A percentile compares a stretch with the other conserved stretches of the same genome.
These are phyloP conservation scores for Phytophthora macrochlamydospora DNA, from an alignment of 352 stramenopile genomes.

Conservation along the genomic window DNA sequence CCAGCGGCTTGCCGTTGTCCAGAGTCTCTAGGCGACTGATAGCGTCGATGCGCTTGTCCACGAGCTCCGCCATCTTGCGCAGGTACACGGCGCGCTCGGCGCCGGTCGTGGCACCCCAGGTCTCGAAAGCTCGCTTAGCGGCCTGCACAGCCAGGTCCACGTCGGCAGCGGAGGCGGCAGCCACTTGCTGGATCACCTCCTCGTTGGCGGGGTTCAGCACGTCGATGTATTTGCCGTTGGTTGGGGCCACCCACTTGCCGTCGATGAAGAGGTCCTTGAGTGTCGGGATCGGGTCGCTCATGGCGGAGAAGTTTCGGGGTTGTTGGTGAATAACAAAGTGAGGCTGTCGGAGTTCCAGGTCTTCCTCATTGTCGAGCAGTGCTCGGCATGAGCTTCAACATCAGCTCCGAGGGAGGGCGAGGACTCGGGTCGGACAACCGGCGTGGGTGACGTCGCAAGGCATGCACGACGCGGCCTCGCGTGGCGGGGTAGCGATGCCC, in stretches of 20 bases:
- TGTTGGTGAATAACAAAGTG: slow-evolving; percentile 15
- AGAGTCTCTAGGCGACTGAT: slow-evolving; percentile 68
- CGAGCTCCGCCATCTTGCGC: slow-evolving; percentile 21
- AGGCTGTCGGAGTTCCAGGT: slow-evolving; percentile 3
- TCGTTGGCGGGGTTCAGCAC: slow-evolving; percentile 61
- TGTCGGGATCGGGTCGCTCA: slow-evolving; percentile 38
- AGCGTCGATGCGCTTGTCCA: slow-evolving; percentile 25
- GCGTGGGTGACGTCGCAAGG: background rate
- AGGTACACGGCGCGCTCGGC: slow-evolving; percentile 37
- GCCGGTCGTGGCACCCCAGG: slow-evolving; percentile 54
- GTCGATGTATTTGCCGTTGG: slow-evolving; percentile 26
- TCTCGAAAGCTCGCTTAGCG: slow-evolving; percentile 46
- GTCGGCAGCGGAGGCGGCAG: slow-evolving; percentile 44
- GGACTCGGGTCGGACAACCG: slow-evolving; percentile 12
- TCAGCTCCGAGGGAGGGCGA: background rate
- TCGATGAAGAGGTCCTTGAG: slow-evolving; percentile 72
- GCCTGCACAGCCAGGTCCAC: slow-evolving; percentile 56
- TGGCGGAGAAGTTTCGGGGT: slow-evolving; percentile 1
- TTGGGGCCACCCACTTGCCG: slow-evolving; percentile 56
- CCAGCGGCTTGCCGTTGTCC: slow-evolving; percentile 67
- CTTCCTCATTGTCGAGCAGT: slow-evolving; percentile 2
- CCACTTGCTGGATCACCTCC: slow-evolving; percentile 58
- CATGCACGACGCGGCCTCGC: background rate
- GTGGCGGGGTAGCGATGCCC: background rate
- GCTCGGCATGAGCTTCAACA: background rate